Evolutionary conservation across 768 basidiomycete species (phyloP), one percentile per base, ranked within the genome.

Genomic region (Lactarius sp.): DNA sequence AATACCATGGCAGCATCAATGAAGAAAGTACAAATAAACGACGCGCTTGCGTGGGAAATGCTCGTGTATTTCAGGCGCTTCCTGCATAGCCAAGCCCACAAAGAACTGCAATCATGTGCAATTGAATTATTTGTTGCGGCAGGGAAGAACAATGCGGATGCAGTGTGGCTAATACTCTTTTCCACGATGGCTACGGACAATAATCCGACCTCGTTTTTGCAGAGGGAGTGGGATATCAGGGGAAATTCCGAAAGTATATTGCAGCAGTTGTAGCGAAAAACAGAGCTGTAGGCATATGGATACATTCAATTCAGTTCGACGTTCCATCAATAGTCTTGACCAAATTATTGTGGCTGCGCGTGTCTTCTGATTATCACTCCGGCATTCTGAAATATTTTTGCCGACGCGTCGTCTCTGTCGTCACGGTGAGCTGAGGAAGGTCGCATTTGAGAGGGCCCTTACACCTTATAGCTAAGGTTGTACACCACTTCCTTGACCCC

Each of bases 401-500:
- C 90, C 0, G 91, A 92, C 2, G 86, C 88, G 51, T 88, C 89
- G 69, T 97, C 94, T 49, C 90, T 92, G 69, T n/a, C 14, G 66
- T 58, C 4, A 56, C 49, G 42, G 44, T 59, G 3, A 65, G 56
- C 27, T 16, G 33, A 6, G 20, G 53, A 16, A 22, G 0, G 34
- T 46, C 31, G 39, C 41, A 27, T 46, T 9, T 42, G 14, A 59
- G 46, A 46, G 52, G 13, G 50, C 52, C 16, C 90, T 69, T 68
- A 92, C 97, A 98, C 92, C 79, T 93, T 94, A 75, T 99, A 99
- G 56, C 86, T 86, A 59, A 98, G 77, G 72, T 94, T 96, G 73
- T 98, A 99, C 5, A 98, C 91, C 4, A 99, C 96, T 61, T 86
- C 87, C 64, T 83, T 86, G 20, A 98, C 88, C 0, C 95, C 96